Evolutionary conservation across 2,329 filamentous ascomycete genomes (phyloP).

Genomic region (Trichoderma sp.): DNA sequence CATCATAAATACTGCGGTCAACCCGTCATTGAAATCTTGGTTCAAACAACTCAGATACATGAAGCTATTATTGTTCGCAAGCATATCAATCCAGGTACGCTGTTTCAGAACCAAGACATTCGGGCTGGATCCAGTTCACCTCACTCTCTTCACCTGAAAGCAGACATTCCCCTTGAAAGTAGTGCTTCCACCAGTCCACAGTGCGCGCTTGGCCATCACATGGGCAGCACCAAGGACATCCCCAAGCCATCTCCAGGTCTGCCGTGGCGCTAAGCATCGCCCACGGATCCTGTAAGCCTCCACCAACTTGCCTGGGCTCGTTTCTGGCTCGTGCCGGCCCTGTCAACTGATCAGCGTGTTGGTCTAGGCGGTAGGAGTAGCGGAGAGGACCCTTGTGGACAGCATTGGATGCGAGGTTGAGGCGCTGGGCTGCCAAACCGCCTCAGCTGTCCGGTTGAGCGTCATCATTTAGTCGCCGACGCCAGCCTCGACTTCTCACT

Average conservation of each 20-base stretch:
- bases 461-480: conserved; percentile 2
- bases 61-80: too few relatives aligned
- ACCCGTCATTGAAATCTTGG: too few relatives aligned
- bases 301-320: conserved; percentile 8
- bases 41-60: too few relatives aligned
- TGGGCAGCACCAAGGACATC: neutral
- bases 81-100: too few relatives aligned
- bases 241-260: neutral
- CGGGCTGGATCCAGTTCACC: too few relatives aligned
- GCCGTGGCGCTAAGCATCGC: conserved; percentile 11
- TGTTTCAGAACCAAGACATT: too few relatives aligned
- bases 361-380: neutral
- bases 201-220: conserved; percentile 9
- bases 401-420: too few relatives aligned
- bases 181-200: neutral
- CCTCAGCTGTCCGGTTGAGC: neutral
- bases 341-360: conserved; percentile 18
- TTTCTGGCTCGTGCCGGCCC: neutral
- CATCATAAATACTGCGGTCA: too few relatives aligned
- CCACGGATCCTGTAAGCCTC: neutral
- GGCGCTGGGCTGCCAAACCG: neutral
- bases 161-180: too few relatives aligned
- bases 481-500: neutral
- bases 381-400: conserved; percentile 17
- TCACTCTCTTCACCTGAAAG: too few relatives aligned